phyloP scores from a whole-genome alignment of 306 rosid genomes.

The Sicyos baderoa region DNA sequence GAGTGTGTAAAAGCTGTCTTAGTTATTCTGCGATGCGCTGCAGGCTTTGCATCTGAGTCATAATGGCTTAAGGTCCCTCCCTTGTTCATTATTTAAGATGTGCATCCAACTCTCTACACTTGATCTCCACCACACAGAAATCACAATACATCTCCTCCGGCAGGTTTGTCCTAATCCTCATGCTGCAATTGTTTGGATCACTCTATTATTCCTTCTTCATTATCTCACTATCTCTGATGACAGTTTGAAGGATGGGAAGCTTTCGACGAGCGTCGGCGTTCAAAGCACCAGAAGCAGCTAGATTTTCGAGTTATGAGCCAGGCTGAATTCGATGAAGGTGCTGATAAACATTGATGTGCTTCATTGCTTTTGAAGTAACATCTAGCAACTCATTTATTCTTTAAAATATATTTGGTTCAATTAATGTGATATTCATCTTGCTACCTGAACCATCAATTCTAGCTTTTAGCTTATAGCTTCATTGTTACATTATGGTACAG shows the following conservation, averaged over 20 bases:
- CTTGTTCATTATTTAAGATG: conserved; percentile 58
- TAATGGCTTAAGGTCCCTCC: conserved; percentile 70
- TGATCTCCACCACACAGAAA: conserved; percentile 84
- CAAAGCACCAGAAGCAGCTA: conserved; percentile 76
- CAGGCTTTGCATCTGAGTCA: conserved; percentile 70
- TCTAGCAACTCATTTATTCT: not conserved
- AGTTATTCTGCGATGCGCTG: conserved; percentile 17
- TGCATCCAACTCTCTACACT: conserved; percentile 65
- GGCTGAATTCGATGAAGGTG: conserved; percentile 86
- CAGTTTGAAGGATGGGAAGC: conserved; percentile 87
- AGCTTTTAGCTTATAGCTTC: not conserved
- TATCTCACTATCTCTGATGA: not conserved
- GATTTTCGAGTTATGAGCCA: conserved; percentile 67
- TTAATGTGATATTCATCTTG: not conserved
- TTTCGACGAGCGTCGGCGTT: conserved; percentile 68
- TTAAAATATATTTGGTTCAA: not conserved
- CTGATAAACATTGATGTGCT: conserved; percentile 52
- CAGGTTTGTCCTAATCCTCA: conserved; percentile 36
- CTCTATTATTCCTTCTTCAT: not conserved
- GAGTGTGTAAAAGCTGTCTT: too few relatives aligned
- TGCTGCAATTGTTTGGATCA: conserved; percentile 11
- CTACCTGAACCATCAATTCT: not conserved
- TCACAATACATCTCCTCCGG: conserved; percentile 76
- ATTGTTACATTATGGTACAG: not conserved
- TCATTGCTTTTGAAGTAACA: not conserved